Evolutionary conservation across 1,139 yeast species (phyloP), one percentile per base, ranked within the genome.

Genomic region (Debaryomyces udenii): DNA sequence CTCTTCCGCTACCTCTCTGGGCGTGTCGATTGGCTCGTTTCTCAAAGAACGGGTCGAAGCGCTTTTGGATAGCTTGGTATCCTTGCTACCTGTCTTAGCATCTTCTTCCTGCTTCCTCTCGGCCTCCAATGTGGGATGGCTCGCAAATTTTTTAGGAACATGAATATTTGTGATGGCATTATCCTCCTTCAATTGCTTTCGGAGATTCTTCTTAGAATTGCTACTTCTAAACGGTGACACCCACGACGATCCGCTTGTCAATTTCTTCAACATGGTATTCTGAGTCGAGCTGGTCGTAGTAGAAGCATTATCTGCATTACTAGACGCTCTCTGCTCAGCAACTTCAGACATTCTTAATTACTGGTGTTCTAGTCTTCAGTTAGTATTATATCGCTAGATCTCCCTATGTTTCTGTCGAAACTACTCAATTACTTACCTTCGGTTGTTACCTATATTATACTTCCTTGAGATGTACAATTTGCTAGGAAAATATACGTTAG

Each of bases 221-320:
- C 41, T 43, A 24, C 59, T 55, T 57, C 83, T 70, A 48, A 78
- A 78, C 6, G 82, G 82, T 5, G 82, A 76, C 9, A 73, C 70
- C 82, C 82, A 78, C 5, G 64, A 56, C 18, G 65, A 59, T 33
- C 66, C 60, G 27, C 66, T 51, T 14, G 75, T 57, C 59, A 70
- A 65, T 52, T 68, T 59, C 55, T 70, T 71, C 55, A 72, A 67
- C 46, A 61, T 61, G 43, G 51, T 51, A 34, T 39, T 42, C 27
- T 29, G 39, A 13, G 31, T 30, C 9, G 42, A 30, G 16, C 37
- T 38, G n/a, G 43, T 24, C 20, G 41, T 42, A 18, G 46, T 24
- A 14, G 38, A 38, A 16, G 43, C 30, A 16, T 39, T 32, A 9
- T 47, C 41, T n/a, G 40, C 33, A 35, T 27, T 40, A 20, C 44